Conservation (phyloP, 805 yeast genomes). For the Monosporozyma siamensis region DNA sequence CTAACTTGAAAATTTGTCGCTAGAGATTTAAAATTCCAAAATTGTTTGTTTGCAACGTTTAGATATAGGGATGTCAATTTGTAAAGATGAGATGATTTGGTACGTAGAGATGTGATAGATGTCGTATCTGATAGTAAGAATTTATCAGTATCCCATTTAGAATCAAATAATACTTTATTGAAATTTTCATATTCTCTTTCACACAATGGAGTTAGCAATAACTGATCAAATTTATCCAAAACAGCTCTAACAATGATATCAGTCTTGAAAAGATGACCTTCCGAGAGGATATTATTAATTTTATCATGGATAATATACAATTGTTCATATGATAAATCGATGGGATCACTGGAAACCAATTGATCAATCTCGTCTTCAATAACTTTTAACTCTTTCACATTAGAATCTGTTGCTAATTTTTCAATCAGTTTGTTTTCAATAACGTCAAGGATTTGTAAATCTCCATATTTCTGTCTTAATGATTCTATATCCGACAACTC, state of each 20-base stretch:
- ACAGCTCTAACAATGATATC: not conserved
- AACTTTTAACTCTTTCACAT: slow-evolving; percentile 3
- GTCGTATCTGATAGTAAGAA: slow-evolving; percentile 12
- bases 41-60: slow-evolving; percentile 2
- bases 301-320: slow-evolving; percentile 7
- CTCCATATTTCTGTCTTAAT: slow-evolving; percentile 20
- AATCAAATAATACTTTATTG: slow-evolving; percentile 14
- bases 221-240: slow-evolving; percentile 10
- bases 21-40: slow-evolving; percentile 41
- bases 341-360: not conserved
- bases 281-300: slow-evolving; percentile 2
- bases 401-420: slow-evolving; percentile 6
- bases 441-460: slow-evolving; percentile 12
- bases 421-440: slow-evolving; percentile 10
- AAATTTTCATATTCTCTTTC: slow-evolving; percentile 8
- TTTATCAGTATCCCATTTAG: slow-evolving; percentile 26
- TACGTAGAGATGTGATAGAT: slow-evolving; percentile 11
- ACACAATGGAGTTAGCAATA: slow-evolving; percentile 9
- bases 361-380: slow-evolving; percentile 3
- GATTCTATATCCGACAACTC: slow-evolving; percentile 8
- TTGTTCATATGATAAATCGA: slow-evolving; percentile 5
- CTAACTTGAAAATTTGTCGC: slow-evolving; percentile 39
- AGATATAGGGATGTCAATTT: slow-evolving; percentile 13
- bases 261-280: slow-evolving; percentile 3
- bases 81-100: slow-evolving; percentile 16